Evolutionary conservation across 352 stramenopile species (phyloP).

Genomic region (Globisporangium paddicum): DNA sequence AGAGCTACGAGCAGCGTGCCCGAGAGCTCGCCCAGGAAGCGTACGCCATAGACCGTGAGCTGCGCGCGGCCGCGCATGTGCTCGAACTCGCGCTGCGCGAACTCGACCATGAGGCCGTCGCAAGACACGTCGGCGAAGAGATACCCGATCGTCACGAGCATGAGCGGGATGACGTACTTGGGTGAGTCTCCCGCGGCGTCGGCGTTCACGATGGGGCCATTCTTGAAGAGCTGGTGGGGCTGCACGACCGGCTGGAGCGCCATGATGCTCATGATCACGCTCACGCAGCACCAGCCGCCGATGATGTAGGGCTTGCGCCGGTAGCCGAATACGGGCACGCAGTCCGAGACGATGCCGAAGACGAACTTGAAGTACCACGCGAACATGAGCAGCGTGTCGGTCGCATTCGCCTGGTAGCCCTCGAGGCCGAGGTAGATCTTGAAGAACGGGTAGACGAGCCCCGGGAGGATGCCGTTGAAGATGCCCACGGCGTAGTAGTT

Average conservation of each 20-base stretch:
- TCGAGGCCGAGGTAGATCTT: conserved; percentile 64
- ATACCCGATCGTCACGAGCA: conserved; percentile 46
- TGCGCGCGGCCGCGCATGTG: conserved; percentile 30
- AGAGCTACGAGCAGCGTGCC: conserved; percentile 50
- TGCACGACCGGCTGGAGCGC: conserved; percentile 21
- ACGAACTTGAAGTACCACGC: conserved; percentile 67
- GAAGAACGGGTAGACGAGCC: conserved; percentile 70
- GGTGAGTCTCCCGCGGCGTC: conserved; percentile 4
- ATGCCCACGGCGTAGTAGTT: conserved; percentile 70
- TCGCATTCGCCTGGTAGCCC: conserved; percentile 58
- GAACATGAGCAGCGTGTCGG: conserved; percentile 53
- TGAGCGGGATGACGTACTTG: conserved; percentile 43
- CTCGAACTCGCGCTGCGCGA: conserved; percentile 53
- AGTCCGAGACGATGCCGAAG: conserved; percentile 60
- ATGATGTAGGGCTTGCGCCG: conserved; percentile 71
- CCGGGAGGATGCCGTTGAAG: conserved; percentile 61
- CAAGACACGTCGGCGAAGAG: conserved; percentile 67
- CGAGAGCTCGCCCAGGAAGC: conserved; percentile 48
- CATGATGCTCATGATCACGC: conserved; percentile 34
- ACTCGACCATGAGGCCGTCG: conserved; percentile 78
- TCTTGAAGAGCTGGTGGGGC: conserved; percentile 15
- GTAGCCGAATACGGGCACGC: conserved; percentile 43
- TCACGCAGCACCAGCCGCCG: conserved; percentile 43
- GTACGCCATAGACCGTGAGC: conserved; percentile 54
- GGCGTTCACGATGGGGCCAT: conserved; percentile 10